Evolutionary conservation across 2,329 filamentous ascomycete genomes (phyloP).

Genomic region (Pseudofabraea citricarpa): DNA sequence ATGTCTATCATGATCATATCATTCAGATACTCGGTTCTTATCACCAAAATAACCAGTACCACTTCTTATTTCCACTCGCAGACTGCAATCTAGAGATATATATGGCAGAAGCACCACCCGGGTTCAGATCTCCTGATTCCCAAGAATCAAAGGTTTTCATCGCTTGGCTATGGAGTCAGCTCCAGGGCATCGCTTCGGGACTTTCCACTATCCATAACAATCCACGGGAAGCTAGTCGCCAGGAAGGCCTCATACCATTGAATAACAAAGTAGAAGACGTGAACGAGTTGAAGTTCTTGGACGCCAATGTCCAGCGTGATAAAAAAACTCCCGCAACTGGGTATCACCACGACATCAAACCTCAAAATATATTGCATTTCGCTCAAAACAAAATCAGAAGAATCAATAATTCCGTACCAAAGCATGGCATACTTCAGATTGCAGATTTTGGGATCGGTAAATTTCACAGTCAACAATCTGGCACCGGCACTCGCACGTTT

Average conservation of each 20-base stretch:
- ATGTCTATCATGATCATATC: background rate
- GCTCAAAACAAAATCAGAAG: background rate
- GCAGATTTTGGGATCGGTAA: constrained; percentile 6
- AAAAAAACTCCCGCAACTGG: background rate
- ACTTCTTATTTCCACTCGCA: background rate
- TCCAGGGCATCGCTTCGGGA: background rate
- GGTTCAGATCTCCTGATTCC: background rate
- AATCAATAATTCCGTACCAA: background rate
- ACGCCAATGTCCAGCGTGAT: background rate
- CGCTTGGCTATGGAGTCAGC: background rate
- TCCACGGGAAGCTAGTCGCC: no score
- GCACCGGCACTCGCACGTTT: constrained; percentile 1
- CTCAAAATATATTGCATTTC: constrained; percentile 3
- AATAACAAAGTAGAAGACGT: background rate
- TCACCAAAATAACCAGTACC: background rate
- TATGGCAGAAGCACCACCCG: background rate
- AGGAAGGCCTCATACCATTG: no score
- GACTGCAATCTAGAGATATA: background rate
- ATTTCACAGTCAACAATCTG: constrained; percentile 2
- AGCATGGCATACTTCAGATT: constrained; percentile 2
- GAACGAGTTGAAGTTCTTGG: background rate
- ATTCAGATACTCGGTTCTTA: background rate
- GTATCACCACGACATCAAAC: constrained; percentile 5
- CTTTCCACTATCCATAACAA: background rate
- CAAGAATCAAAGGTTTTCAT: background rate